A percentile compares a stretch with the other conserved stretches of the same genome.
Evolutionary conservation across 2,329 filamentous ascomycete species (phyloP).

Genomic region (Magnaporthiopsis incrustans): DNA sequence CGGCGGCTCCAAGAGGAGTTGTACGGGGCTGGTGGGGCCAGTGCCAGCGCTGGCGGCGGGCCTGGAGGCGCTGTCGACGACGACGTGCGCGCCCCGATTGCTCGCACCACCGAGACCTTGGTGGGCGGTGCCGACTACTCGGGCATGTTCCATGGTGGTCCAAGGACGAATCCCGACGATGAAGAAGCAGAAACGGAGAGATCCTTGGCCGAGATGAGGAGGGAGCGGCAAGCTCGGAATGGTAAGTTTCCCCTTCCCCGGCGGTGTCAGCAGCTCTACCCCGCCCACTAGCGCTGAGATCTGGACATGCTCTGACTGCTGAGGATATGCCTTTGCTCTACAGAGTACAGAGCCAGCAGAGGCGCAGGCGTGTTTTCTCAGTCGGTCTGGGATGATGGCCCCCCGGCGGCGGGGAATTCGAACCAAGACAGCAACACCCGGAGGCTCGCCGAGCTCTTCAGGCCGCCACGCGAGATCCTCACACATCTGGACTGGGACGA

Average conservation of each 20-base stretch:
- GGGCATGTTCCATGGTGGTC: constrained; percentile 29
- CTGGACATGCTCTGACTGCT: not conserved
- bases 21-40: constrained; percentile 49
- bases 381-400: constrained; percentile 28
- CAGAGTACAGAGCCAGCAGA: constrained; percentile 9
- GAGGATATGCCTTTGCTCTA: not conserved
- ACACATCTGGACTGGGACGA: constrained; percentile 71
- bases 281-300: no score
- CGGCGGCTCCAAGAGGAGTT: constrained; percentile 86
- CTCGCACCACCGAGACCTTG: constrained; percentile 82
- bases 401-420: constrained; percentile 16
- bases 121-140: constrained; percentile 50
- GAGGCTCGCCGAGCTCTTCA: constrained; percentile 83
- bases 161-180: constrained; percentile 38
- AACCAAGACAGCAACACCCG: constrained; percentile 53
- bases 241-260: not conserved
- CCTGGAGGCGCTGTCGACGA: constrained; percentile 32
- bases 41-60: constrained; percentile 24
- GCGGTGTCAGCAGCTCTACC: not conserved
- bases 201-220: constrained; percentile 56
- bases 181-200: constrained; percentile 50
- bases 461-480: constrained; percentile 89
- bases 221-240: constrained; percentile 26
- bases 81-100: constrained; percentile 81
- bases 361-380: constrained; percentile 22